Percentiles rank a stretch among this genome's conserved stretches.
phyloP scores from a whole-genome alignment of 1,284 basidiomycete species.

The Cutaneotrichosporon arboriforme region DNA sequence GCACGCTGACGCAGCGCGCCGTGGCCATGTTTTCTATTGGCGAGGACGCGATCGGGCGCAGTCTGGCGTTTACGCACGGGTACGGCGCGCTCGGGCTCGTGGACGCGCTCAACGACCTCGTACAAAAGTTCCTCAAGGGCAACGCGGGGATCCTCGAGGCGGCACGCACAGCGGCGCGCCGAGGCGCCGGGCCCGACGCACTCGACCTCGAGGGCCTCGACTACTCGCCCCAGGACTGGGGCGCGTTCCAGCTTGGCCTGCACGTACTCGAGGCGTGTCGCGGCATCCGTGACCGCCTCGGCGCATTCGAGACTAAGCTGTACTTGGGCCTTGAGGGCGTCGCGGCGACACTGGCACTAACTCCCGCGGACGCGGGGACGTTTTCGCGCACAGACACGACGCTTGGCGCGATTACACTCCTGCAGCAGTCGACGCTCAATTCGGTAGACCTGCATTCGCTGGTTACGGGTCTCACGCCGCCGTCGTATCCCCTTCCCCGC shows the following conservation, averaged over 20 bases:
- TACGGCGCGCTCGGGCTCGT: constrained; percentile 71
- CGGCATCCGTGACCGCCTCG: constrained; percentile 61
- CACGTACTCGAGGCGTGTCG: constrained; percentile 73
- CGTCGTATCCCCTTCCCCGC: constrained; percentile 53
- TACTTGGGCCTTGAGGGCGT: constrained; percentile 57
- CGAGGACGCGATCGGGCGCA: constrained; percentile 71
- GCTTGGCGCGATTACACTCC: constrained; percentile 63
- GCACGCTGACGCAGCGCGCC: constrained; percentile 64
- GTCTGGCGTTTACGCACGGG: constrained; percentile 75
- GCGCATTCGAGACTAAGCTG: constrained; percentile 64
- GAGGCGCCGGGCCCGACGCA: constrained; percentile 23
- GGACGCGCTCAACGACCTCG: constrained; percentile 63
- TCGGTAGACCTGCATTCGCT: constrained; percentile 66
- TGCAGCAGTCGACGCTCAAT: constrained; percentile 76
- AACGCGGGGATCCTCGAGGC: constrained; percentile 47
- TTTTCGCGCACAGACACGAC: constrained; percentile 58
- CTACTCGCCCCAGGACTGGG: constrained; percentile 81
- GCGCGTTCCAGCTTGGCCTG: constrained; percentile 71
- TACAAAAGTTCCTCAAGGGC: constrained; percentile 63
- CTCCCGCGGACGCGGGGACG: constrained; percentile 53
- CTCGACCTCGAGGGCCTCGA: constrained; percentile 52
- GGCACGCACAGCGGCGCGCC: constrained; percentile 1
- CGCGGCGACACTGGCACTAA: constrained; percentile 56
- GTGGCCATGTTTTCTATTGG: constrained; percentile 67
- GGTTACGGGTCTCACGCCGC: constrained; percentile 41